Evolutionary conservation across 2,329 filamentous ascomycete genomes (phyloP), one percentile per base, ranked within the genome.

Genomic region (Fusarium sp.): DNA sequence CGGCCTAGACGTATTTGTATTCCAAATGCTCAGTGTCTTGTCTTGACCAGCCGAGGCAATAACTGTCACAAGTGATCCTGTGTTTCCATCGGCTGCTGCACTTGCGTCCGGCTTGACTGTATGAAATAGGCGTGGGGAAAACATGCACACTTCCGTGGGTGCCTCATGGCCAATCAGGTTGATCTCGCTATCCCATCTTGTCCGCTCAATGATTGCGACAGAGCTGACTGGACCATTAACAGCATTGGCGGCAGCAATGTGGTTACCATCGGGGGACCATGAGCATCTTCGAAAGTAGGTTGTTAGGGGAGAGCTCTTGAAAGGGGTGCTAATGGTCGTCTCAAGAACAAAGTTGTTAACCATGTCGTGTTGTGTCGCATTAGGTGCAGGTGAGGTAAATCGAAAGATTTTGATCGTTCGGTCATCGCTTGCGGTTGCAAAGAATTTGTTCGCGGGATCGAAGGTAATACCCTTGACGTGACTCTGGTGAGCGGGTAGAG

Each of bases 391-490:
- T 2, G 95, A 92, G 4, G 93, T 97, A 79, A 98, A 99, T 62
- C 94, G 90, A 80, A 97, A 98, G 74, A 99, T 93, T 79, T 97
- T 97, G 80, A 99, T 97, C 4, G 94, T 95, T 63, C 96, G 90
- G 80, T 99, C 96, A 79, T 99, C 96, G 81, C 94, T 97, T 4
- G 97, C 94, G 1, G 97, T 99, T 18, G 97, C 96, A 80, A 99
- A 99, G 84, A 97, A 99, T 78, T 98, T 99, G 83, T 98, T 98
- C 41, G 96, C 96, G 1, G 96, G 96, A 77, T 99, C 96, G 77
- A 99, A 99, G 0, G 95, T 97, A 75, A 99, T 97, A 66, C 97
- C 96, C 80, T 99, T 99, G 82, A 99, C 96, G 78, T 98, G 97
- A 78, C 94, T 98, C 79, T 97, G 93, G 80, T 99, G 96, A 61